Base-by-base conservation (phyloP, 129 eudicot genomes). In the Logfia minima region DNA sequence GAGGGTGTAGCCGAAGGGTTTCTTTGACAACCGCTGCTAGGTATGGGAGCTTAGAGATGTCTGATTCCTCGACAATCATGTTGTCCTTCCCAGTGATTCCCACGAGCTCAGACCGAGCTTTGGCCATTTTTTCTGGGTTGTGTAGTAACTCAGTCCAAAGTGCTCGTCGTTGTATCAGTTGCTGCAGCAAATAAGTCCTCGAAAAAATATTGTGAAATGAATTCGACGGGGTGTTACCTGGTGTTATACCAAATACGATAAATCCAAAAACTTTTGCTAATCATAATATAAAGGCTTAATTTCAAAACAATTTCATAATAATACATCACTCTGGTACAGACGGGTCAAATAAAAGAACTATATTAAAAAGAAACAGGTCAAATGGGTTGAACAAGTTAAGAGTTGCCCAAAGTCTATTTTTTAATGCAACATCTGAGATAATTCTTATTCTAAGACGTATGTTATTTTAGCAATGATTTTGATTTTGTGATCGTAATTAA, bases 181-280 rank as follows among this genome's bases (percentile, higher is more conserved):
- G 79, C 86, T 1, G 81, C 88, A 10, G 74, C 63, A 71, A 85
- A 82, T 34, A 85, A 31, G 66, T 85, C 86, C 88, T 85, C 21
- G 22, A 66, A 10, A 58, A 67, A 19, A 17, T 22, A 74, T 59
- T 5, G 52, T 26, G 32, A 23, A 53, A 66, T 21, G 0, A 28
- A 67, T 56, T 51, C 21, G 32, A 37, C 9, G 1, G 21, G 39
- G 10, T 39, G 8, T 23, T 39, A 11, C 26, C 26, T 0, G 26
- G 26, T 24, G 26, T 24, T 24, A 24, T 16, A 22, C 18, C 5
- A 37, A 4, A 35, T 23, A 39, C 10, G 16, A 6, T 37, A 16
- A 19, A n/a, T 3, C 48, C 2, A 65, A 14, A 65, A 65, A 65
- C 11, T 1, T 31, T 17, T 6, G 55, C 43, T 72, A 17, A 52